Evolutionary conservation across 2,329 filamentous ascomycete species (phyloP).

Genomic region (Sporothrix protearum): DNA sequence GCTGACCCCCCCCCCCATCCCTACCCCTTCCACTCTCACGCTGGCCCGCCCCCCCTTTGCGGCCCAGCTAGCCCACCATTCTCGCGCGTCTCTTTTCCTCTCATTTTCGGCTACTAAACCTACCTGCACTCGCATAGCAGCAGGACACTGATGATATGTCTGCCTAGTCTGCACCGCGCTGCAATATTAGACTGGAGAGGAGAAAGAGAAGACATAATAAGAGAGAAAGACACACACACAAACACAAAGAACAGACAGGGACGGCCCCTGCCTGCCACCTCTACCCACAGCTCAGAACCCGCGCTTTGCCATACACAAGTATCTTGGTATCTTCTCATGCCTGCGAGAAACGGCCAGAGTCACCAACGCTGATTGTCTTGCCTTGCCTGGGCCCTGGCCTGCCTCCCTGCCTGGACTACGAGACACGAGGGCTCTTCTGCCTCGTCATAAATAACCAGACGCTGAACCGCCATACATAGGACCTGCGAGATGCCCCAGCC

Average conservation of each 20-base stretch:
- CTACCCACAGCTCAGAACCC: not conserved
- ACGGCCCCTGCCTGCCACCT: not conserved
- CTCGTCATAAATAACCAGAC: slow-evolving; percentile 18
- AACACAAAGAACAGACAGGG: not conserved
- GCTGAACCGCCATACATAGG: not conserved
- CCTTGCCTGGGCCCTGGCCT: not conserved
- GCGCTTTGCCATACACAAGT: not conserved
- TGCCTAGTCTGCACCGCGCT: not conserved
- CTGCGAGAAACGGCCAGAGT: not conserved
- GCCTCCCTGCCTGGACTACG: slow-evolving; percentile 2
- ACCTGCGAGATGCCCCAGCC: not conserved
- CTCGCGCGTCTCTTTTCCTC: slow-evolving; percentile 6
- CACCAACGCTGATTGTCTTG: not conserved
- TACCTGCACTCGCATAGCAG: not conserved
- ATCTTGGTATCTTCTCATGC: not conserved
- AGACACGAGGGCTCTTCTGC: slow-evolving; percentile 12
- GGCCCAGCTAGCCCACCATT: not conserved
- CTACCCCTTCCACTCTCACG: not conserved
- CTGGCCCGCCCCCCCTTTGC: not conserved
- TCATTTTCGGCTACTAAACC: not conserved
- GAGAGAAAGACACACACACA: not conserved
- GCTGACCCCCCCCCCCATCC: not conserved
- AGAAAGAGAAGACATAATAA: not conserved
- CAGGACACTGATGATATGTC: slow-evolving; percentile 4
- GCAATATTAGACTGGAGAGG: not conserved